These are phyloP conservation scores for Alternaria brassicae DNA, from an alignment of 2,329 filamentous ascomycete species.

Conservation along the genomic window DNA sequence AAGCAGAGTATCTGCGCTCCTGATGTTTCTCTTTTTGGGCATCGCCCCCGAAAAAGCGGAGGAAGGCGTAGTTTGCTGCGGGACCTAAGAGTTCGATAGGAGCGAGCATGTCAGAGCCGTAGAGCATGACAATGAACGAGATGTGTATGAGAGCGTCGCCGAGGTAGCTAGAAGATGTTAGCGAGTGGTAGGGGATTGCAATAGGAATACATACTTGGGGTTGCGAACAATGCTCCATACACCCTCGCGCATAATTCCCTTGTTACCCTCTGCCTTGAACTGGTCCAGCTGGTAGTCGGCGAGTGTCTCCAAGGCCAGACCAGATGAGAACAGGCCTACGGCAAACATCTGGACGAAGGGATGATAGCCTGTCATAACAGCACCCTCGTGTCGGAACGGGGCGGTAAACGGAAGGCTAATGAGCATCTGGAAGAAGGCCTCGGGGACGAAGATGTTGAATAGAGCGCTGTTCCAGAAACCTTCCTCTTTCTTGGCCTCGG, in stretches of 20 bases:
- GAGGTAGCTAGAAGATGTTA: constrained; percentile 59
- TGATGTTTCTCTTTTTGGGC: constrained; percentile 62
- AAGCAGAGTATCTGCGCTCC: constrained; percentile 60
- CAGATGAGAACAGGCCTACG: constrained; percentile 64
- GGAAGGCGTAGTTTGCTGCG: constrained; percentile 65
- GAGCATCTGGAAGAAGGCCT: constrained; percentile 64
- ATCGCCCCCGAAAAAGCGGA: constrained; percentile 65
- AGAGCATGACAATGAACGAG: constrained; percentile 66
- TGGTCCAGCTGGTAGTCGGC: constrained; percentile 64
- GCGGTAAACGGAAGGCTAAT: constrained; percentile 65
- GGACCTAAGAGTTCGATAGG: constrained; percentile 64
- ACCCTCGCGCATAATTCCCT: constrained; percentile 60
- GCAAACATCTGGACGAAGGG: constrained; percentile 51
- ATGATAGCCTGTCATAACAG: constrained; percentile 48
- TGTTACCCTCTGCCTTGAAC: constrained; percentile 55
- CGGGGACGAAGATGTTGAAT: constrained; percentile 63
- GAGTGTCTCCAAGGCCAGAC: constrained; percentile 63
- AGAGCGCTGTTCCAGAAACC: constrained; percentile 66
- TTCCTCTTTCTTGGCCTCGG: constrained; percentile 58
- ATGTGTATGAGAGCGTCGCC: constrained; percentile 66
- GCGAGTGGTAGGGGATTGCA: neutral
- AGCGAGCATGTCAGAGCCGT: constrained; percentile 62
- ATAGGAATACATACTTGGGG: constrained; percentile 61
- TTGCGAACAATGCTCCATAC: constrained; percentile 69
- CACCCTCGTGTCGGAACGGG: constrained; percentile 59